Evolutionary conservation across 176 grass and related monocot genomes (phyloP), one percentile per base, ranked within the genome.

Genomic region (Triticum dicoccoides): DNA sequence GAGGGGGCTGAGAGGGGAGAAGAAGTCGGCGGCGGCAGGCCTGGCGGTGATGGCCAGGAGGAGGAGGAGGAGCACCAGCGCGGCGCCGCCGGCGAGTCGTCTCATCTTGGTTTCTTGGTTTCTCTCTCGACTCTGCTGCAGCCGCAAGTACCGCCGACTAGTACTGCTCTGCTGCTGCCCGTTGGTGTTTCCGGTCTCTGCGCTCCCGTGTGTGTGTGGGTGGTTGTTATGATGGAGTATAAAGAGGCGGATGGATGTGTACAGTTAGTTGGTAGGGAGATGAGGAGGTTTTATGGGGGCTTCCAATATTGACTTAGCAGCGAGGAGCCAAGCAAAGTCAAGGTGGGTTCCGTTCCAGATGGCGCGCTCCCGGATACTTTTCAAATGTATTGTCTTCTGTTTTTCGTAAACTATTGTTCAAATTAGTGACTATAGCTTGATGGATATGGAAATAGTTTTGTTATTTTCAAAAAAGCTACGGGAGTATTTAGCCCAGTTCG

Each of bases 1-100:
- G 64, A 96, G 73, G 1, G 89, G 89, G 23, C 82, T 83, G 77
- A 91, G 65, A 63, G 96, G 90, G 67, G 93, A 89, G 77, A 98
- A 91, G 72, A 92, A 92, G 81, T 96, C 86, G 78, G 92, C 92
- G 80, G 6, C 82, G 49, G 61, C 37, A 1, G 37, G 62, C 0
- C 34, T 35, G 39, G 69, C 49, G 73, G 76, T 27, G 85, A 77
- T 3, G 69, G 29, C 51, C 56, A 59, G 56, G 18, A 54, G 51
- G 59, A 39, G 52, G 59, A 38, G 52, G 68, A 83, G 34, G 76
- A 90, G 17, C 67, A 39, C 56, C 80, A 76, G 66, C 81, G 77
- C 74, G 27, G 61, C 74, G 88, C 2, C 80, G 54, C 38, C 71
- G 71, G 86, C 44, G n/a, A 47, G n/a, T 5, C 71, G 84, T 39